These are phyloP conservation scores for Populus simonii DNA, from an alignment of 345 rosid species.

Conservation along the genomic window DNA sequence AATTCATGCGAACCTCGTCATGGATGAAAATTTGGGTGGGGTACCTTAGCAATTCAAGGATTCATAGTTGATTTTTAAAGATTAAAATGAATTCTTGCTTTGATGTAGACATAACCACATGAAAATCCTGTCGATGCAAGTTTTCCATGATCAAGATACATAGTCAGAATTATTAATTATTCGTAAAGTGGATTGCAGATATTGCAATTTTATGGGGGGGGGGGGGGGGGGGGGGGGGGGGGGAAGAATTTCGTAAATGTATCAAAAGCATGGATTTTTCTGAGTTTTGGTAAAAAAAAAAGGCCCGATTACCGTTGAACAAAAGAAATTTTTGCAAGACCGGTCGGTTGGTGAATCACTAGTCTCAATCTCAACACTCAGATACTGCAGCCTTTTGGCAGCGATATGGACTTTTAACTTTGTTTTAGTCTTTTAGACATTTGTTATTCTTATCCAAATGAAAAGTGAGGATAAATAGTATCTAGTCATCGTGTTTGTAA, in stretches of 20 bases:
- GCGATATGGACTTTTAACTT: too few species aligned
- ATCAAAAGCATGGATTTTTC: background rate
- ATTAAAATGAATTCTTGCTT: background rate
- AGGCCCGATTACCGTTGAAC: background rate
- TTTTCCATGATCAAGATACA: too few species aligned
- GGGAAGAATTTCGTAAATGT: background rate
- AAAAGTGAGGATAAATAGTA: background rate
- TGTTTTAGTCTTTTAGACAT: background rate
- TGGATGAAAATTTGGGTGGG: background rate
- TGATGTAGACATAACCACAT: background rate
- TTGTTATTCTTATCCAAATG: too few species aligned
- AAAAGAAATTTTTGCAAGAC: background rate
- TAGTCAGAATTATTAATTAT: background rate
- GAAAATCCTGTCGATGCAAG: background rate
- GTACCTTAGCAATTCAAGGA: background rate
- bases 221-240: too few species aligned
- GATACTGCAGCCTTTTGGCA: background rate
- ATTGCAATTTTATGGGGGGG: background rate
- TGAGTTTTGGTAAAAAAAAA: background rate
- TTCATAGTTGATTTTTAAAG: background rate
- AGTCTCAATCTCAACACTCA: background rate
- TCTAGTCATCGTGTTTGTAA: background rate
- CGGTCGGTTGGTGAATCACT: background rate
- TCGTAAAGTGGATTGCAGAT: background rate
- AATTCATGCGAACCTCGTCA: too few species aligned